Evolutionary conservation across 169 alveolate species (phyloP), one percentile per base, ranked within the genome.

Genomic region (Prorocentrum cordatum): DNA sequence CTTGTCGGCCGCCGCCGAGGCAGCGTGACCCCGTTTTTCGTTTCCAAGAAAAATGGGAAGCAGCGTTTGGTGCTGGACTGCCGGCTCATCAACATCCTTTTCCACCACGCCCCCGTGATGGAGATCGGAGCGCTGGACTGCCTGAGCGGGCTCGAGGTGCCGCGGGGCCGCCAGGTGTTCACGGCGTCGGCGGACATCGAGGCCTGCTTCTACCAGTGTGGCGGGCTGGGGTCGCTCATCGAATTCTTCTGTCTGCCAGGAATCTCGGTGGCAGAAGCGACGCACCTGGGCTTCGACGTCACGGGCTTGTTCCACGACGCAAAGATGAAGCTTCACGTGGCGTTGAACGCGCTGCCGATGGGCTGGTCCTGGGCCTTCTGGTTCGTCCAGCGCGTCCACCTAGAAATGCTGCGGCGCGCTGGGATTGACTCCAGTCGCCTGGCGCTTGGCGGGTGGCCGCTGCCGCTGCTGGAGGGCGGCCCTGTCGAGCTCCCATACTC

Each of bases 11-110:
- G 59, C 1, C 67, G 68, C 0, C 10, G 31, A 45, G 72, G 39
- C 27, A 14, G 0, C 18, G 20, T n/a, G 27, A 32, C 72, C 1
- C 86, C 86, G 0, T 75, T 75, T 18, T 75, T 50, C 33, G 86
- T 75, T 9, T 26, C 27, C 2, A 75, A 75, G 70, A 75, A 75
- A 38, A 26, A 33, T 54, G 72, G 72, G 20, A 4, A 16, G 27
- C 61, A 32, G 4, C n/a, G 86, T 24, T 38, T 50, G 24, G 59
- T 75, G 3, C 39, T 75, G 10, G 86, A 75, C 22, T 75, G 86
- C 16, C 70, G 72, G 1, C 32, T 33, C 0, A 32, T 58, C 0
- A 75, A 75, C 20, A 16, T 36, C 29, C 22, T 36, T 2, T 75
- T 75, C 10, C 4, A 18, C 18, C 31, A 50, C 0, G 72, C 86